These are phyloP conservation scores for Salix viminalis DNA, from an alignment of 345 rosid genomes.

Conservation along the genomic window DNA sequence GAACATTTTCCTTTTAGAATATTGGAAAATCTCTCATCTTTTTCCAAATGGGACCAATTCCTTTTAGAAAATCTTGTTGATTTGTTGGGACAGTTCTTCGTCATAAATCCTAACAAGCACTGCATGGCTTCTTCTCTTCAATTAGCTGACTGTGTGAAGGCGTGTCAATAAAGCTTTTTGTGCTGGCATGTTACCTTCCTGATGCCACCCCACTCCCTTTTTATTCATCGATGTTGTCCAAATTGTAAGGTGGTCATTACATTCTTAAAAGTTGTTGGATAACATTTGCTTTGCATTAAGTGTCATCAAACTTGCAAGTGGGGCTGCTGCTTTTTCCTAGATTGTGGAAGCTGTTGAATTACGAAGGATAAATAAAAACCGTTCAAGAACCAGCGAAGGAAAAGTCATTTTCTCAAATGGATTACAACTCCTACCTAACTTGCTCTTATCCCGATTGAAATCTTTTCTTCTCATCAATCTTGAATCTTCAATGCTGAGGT, in stretches of 20 bases:
- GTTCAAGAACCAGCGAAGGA: neutral
- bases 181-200: constrained; percentile 45
- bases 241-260: neutral
- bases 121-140: neutral
- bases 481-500: neutral
- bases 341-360: neutral
- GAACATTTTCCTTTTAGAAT: neutral
- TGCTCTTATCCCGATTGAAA: no score
- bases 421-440: neutral
- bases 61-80: neutral
- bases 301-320: neutral
- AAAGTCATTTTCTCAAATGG: neutral
- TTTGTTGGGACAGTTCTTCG: constrained; percentile 15
- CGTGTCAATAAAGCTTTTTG: constrained; percentile 36
- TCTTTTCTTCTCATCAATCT: no score
- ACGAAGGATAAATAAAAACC: no score
- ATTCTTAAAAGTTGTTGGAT: neutral
- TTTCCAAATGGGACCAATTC: neutral
- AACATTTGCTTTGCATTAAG: neutral
- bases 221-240: neutral
- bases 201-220: constrained; percentile 10
- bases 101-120: neutral
- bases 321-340: neutral
- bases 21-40: neutral
- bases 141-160: neutral